Conservation (phyloP, 1,284 basidiomycete species). For the Sphaerobolus stellatus region DNA sequence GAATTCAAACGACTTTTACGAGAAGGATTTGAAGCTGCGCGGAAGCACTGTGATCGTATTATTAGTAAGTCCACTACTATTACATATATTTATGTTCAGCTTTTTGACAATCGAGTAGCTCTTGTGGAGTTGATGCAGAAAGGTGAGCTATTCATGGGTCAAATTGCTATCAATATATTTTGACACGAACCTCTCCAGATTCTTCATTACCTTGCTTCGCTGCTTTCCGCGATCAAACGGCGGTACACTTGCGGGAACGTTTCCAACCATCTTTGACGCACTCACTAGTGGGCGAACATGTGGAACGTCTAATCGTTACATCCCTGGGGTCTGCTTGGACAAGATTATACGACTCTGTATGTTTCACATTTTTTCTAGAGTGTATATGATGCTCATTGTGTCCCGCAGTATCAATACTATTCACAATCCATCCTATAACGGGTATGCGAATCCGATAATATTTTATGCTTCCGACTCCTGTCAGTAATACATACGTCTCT, state of each 20-base stretch:
- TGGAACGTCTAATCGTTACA: constrained; percentile 84
- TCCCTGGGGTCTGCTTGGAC: constrained; percentile 93
- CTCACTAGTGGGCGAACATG: constrained; percentile 82
- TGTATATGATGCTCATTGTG: constrained; percentile 10
- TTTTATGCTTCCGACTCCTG: not conserved
- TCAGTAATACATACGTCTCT: not conserved
- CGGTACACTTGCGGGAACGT: constrained; percentile 83
- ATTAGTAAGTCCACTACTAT: constrained; percentile 66
- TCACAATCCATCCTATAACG: constrained; percentile 21
- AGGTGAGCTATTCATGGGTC: constrained; percentile 43
- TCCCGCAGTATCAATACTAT: constrained; percentile 71
- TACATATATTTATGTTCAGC: constrained; percentile 11
- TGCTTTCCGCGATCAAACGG: constrained; percentile 88
- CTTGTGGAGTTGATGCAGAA: constrained; percentile 97
- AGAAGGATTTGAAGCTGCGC: constrained; percentile 89
- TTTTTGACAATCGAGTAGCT: constrained; percentile 43
- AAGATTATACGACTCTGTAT: constrained; percentile 85
- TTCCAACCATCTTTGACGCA: constrained; percentile 92
- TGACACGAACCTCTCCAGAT: constrained; percentile 51
- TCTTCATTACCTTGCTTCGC: constrained; percentile 92
- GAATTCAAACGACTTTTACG: constrained; percentile 90
- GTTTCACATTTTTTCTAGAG: constrained; percentile 24
- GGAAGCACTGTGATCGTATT: constrained; percentile 97
- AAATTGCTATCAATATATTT: not conserved
- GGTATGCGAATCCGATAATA: too few species aligned